Base-by-base conservation (phyloP, 495 filamentous ascomycete species). In the Glutinoglossum americanum region DNA sequence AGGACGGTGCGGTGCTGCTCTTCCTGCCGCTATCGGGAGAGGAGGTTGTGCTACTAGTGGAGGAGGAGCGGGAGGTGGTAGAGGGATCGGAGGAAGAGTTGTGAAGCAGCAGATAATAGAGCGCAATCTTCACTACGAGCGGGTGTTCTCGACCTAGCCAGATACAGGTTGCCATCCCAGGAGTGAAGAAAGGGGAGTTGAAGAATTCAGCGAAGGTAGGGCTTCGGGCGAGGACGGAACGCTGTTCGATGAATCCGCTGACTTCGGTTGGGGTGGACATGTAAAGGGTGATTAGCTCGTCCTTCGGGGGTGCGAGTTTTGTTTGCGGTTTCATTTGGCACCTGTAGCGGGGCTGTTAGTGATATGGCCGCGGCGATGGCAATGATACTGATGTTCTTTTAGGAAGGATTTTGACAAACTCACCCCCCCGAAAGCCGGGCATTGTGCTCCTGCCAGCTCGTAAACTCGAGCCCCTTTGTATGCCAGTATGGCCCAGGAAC, bases 81-180 rank as follows among this genome's bases (percentile, higher is more conserved):
- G 37, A 41, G 37, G 6, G 37, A 4, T 33, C 9, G 30, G 30
- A 3, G 17, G 41, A 0, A n/a, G 41, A 7, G 23, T 57, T 30
- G 11, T 21, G 28, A 10, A 41, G 1, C 9, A 28, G 19, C 10
- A 57, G 28, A 10, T 57, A 57, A 15, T 41, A 26, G 5, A 57
- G 37, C 30, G 55, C 55, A 15, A 57, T 57, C 19, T 28, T 28
- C 17, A 66, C 33, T 59, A 62, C 51, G 64, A 68, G 45, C 62
- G 67, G 56, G 64, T 70, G 60, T 66, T 69, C 61, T 60, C 60
- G 0, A 62, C 66, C 54, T 51, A 64, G 21, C 35, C 58, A n/a
- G 61, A 68, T 49, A 23, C 11, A 26, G 28, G 64, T 23, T 62
- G 65, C 23, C 57, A 64, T 45, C 5, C 55, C 55, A 6, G 55